These are phyloP conservation scores for Chamaecyparis obtusa DNA, from an alignment of 75 land plant species.

Conservation along the genomic window DNA sequence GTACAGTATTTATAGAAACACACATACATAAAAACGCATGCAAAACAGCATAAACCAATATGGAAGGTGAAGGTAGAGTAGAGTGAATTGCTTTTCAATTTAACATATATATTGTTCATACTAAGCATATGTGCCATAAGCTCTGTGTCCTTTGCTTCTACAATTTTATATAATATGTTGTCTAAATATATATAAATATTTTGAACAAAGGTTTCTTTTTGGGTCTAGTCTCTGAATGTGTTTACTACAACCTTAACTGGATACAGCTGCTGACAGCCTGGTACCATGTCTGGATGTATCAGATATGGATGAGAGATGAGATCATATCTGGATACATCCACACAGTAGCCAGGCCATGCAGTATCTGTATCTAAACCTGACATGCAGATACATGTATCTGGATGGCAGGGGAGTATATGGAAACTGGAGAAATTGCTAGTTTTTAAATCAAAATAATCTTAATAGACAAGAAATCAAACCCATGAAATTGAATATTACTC, in stretches of 20 bases:
- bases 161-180: too few relatives aligned
- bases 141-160: too few relatives aligned
- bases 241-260: too few relatives aligned
- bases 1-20: background rate
- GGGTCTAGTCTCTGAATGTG: too few relatives aligned
- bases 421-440: background rate
- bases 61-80: too few relatives aligned
- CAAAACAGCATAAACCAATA: too few relatives aligned
- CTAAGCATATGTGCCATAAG: too few relatives aligned
- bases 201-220: too few relatives aligned
- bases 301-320: background rate
- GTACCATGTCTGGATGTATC: background rate
- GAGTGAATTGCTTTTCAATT: too few relatives aligned
- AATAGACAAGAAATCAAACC: slow-evolving; percentile 1
- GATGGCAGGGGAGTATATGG: background rate
- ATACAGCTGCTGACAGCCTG: background rate
- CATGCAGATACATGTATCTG: background rate
- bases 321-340: background rate
- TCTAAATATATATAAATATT: too few relatives aligned
- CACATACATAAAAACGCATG: background rate
- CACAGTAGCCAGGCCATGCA: background rate
- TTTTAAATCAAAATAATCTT: background rate
- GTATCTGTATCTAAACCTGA: background rate
- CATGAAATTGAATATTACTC: background rate
- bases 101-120: too few relatives aligned